Evolutionary conservation across 2,329 filamentous ascomycete species (phyloP).

Genomic region (Sclerotinia trifoliorum): DNA sequence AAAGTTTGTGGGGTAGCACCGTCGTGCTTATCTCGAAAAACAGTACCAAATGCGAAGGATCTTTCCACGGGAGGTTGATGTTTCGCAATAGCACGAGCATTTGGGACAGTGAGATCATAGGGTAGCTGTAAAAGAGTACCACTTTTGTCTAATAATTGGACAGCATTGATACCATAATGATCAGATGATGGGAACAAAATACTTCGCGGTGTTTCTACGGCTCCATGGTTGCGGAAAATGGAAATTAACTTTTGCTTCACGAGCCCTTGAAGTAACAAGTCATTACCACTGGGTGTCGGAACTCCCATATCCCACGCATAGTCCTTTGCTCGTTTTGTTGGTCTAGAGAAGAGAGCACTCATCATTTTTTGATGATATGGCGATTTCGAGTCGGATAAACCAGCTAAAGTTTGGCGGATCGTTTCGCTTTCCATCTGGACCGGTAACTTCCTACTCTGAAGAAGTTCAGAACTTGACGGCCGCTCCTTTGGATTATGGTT

Average conservation of each 20-base stretch:
- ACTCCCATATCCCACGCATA: slow-evolving; percentile 72
- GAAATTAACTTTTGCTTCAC: slow-evolving; percentile 72
- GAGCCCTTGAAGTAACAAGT: slow-evolving; percentile 68
- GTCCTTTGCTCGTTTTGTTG: slow-evolving; percentile 76
- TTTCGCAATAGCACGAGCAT: slow-evolving; percentile 80
- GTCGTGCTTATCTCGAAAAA: slow-evolving; percentile 76
- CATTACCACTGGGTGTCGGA: slow-evolving; percentile 52
- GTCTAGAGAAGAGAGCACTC: slow-evolving; percentile 72
- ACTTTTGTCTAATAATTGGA: slow-evolving; percentile 76
- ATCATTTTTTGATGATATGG: slow-evolving; percentile 90
- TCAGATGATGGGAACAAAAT: slow-evolving; percentile 78
- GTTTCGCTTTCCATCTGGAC: slow-evolving; percentile 92
- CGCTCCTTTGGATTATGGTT: slow-evolving; percentile 80
- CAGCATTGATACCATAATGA: slow-evolving; percentile 72
- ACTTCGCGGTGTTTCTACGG: slow-evolving; percentile 74
- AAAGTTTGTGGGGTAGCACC: slow-evolving; percentile 82
- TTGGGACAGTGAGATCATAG: slow-evolving; percentile 85
- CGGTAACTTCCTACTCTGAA: slow-evolving; percentile 83
- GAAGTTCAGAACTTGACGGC: slow-evolving; percentile 76
- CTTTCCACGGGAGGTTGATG: slow-evolving; percentile 67
- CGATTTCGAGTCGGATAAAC: slow-evolving; percentile 77
- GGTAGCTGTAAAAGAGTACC: slow-evolving; percentile 93
- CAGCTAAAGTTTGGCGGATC: slow-evolving; percentile 77
- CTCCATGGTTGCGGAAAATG: slow-evolving; percentile 87
- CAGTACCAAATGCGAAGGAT: slow-evolving; percentile 82